Evolutionary conservation across 176 grass and related monocot genomes (phyloP).

Genomic region (Alloteropsis semialata): DNA sequence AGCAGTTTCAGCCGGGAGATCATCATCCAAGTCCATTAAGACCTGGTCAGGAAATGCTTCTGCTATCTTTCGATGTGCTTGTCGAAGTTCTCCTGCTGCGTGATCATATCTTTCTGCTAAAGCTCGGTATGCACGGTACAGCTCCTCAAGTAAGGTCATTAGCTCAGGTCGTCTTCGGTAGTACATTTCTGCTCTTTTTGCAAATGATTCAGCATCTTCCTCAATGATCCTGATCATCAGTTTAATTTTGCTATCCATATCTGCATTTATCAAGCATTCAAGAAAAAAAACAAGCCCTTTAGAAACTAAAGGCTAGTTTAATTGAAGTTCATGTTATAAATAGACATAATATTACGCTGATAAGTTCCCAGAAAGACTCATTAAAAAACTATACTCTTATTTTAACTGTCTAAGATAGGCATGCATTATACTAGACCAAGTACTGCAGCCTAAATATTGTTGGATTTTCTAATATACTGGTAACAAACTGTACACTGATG

Average conservation of each 20-base stretch:
- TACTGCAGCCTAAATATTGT: not conserved
- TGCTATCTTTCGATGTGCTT: slow-evolving; percentile 74
- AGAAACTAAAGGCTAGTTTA: not conserved
- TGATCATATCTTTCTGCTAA: slow-evolving; percentile 88
- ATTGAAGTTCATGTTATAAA: slow-evolving; percentile 4
- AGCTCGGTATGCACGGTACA: slow-evolving; percentile 84
- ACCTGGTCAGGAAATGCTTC: slow-evolving; percentile 76
- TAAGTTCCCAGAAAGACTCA: not conserved
- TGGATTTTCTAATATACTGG: not conserved
- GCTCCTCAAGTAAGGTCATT: slow-evolving; percentile 85
- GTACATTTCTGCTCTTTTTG: slow-evolving; percentile 93
- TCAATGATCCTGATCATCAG: slow-evolving; percentile 87
- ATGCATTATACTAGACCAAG: not conserved
- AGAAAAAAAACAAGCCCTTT: slow-evolving; percentile 8
- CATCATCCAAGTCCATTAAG: slow-evolving; percentile 69
- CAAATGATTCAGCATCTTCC: slow-evolving; percentile 95
- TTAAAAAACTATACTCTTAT: slow-evolving; percentile 7
- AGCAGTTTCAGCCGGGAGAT: slow-evolving; percentile 49
- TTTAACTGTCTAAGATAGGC: not conserved
- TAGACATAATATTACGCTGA: not conserved
- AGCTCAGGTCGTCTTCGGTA: slow-evolving; percentile 85
- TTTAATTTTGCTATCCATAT: slow-evolving; percentile 83
- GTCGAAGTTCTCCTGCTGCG: slow-evolving; percentile 73
- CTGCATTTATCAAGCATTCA: slow-evolving; percentile 39
- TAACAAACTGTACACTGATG: not conserved